phyloP scores from a whole-genome alignment of 768 basidiomycete species.

The Hirschioporus abietinus region DNA sequence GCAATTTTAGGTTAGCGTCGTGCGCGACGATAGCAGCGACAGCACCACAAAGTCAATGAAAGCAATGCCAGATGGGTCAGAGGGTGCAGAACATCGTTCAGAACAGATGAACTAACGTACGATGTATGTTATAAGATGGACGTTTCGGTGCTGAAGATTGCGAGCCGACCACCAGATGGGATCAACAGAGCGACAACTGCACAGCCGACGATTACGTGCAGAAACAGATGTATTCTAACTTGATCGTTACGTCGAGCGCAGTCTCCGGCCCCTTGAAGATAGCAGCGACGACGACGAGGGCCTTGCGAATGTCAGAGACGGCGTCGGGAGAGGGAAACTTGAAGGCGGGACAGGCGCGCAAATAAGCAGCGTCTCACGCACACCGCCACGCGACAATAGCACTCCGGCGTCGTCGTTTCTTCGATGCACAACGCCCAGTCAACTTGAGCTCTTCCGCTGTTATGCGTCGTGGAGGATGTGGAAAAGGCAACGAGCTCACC shows the following conservation, averaged over 20 bases:
- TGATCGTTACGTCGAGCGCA: neutral
- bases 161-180: neutral
- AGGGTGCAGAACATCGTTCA: neutral
- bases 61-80: neutral
- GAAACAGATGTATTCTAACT: neutral
- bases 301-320: conserved; percentile 12
- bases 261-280: neutral
- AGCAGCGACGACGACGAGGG: neutral
- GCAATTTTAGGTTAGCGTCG: neutral
- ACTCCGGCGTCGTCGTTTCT: neutral
- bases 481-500: neutral
- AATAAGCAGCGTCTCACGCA: conserved; percentile 1
- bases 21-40: neutral
- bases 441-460: neutral
- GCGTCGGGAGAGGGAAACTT: conserved; percentile 10
- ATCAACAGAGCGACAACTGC: neutral
- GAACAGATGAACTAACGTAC: neutral
- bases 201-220: neutral
- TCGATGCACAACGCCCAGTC: neutral
- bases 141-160: conserved; percentile 1
- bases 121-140: neutral
- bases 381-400: conserved; percentile 1
- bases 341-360: conserved; percentile 8
- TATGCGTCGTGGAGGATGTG: neutral
- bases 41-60: neutral